These are phyloP conservation scores for Eremothecium cymbalariae DNA, from an alignment of 1,139 yeast species.

Conservation along the genomic window DNA sequence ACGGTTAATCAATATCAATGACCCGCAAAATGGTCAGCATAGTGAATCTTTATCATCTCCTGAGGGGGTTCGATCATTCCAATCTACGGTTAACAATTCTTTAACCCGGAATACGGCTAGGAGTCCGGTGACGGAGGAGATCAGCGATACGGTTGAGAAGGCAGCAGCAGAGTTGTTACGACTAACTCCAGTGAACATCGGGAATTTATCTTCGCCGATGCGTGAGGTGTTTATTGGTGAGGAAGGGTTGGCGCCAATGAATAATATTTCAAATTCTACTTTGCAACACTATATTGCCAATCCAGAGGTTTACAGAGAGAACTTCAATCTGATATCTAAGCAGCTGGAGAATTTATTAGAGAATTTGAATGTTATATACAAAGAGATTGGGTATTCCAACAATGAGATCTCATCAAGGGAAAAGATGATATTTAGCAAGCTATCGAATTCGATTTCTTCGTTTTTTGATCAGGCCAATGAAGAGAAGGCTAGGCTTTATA, in stretches of 20 bases:
- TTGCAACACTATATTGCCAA: slow-evolving; percentile 2
- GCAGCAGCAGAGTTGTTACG: slow-evolving; percentile 16
- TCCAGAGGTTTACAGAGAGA: slow-evolving; percentile 22
- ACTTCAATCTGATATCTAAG: slow-evolving; percentile 30
- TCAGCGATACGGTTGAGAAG: slow-evolving; percentile 1
- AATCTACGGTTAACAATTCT: neutral
- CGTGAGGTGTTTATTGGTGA: slow-evolving; percentile 5
- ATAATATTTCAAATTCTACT: slow-evolving; percentile 1
- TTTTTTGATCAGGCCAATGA: slow-evolving; percentile 32
- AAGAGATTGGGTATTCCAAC: slow-evolving; percentile 35
- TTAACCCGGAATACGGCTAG: neutral
- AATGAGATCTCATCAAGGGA: slow-evolving; percentile 34
- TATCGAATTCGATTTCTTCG: slow-evolving; percentile 32
- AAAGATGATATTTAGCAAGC: slow-evolving; percentile 30
- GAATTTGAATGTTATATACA: slow-evolving; percentile 32
- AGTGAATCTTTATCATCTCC: neutral
- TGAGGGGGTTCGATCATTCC: neutral
- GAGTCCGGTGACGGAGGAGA: slow-evolving; percentile 3
- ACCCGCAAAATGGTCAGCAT: slow-evolving; percentile 1
- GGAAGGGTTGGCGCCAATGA: neutral
- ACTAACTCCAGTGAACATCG: slow-evolving; percentile 22
- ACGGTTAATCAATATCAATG: slow-evolving; percentile 5
- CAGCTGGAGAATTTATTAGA: slow-evolving; percentile 31
- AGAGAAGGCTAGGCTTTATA: slow-evolving; percentile 27
- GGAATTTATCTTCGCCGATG: slow-evolving; percentile 19